Conservation (phyloP, 768 basidiomycete genomes). For the Amanita rubescens region DNA sequence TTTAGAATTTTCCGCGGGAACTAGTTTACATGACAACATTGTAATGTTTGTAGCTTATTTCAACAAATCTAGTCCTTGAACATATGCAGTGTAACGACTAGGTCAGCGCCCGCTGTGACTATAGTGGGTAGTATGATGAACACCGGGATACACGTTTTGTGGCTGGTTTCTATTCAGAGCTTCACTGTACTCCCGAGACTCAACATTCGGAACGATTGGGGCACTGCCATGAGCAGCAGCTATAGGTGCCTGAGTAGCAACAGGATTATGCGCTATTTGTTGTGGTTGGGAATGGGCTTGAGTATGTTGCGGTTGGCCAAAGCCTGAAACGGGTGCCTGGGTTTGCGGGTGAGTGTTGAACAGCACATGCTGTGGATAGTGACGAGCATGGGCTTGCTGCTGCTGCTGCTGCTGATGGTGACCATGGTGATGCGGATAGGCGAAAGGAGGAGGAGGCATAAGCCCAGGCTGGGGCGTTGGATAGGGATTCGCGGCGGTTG, state of each 20-base stretch:
- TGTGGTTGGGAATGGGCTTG: conserved; percentile 11
- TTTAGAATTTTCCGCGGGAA: neutral
- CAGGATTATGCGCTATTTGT: conserved; percentile 6
- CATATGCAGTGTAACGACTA: neutral
- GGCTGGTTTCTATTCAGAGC: conserved; percentile 1
- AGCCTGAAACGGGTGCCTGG: conserved; percentile 3
- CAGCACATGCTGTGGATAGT: conserved; percentile 18
- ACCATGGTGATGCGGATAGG: conserved; percentile 57
- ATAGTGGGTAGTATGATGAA: conserved; percentile 20
- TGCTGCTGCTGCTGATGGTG: conserved; percentile 31
- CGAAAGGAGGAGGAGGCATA: conserved; percentile 63
- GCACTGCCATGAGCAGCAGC: conserved; percentile 4
- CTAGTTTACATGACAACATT: neutral
- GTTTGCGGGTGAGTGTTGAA: conserved; percentile 6
- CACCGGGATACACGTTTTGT: conserved; percentile 15
- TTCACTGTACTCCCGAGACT: conserved; percentile 3
- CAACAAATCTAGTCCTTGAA: neutral
- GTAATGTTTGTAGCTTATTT: neutral
- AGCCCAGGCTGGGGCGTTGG: conserved; percentile 41
- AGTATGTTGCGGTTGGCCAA: conserved; percentile 12
- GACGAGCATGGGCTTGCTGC: conserved; percentile 20
- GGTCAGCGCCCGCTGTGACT: conserved; percentile 17
- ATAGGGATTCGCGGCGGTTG: conserved; percentile 41
- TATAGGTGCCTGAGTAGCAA: neutral
- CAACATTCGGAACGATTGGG: conserved; percentile 4